These are phyloP conservation scores for Aurantiochytrium sp. DNA, from an alignment of 108 stramenopile species.

Conservation along the genomic window DNA sequence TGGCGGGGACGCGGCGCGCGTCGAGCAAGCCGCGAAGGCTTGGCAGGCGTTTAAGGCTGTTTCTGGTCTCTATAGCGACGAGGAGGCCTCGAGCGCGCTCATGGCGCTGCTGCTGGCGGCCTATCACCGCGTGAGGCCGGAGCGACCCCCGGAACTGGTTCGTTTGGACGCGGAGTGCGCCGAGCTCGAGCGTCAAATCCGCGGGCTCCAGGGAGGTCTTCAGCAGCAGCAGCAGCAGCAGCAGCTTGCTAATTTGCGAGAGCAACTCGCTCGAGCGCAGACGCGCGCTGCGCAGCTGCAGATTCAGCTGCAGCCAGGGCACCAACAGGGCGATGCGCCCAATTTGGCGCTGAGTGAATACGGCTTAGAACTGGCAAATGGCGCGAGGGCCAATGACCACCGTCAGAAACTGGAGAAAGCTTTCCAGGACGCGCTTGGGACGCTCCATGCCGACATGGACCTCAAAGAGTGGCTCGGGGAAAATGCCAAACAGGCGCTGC, in stretches of 20 bases:
- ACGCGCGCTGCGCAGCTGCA: too few species aligned
- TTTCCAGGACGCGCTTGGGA: not conserved
- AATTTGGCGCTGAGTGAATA: not conserved
- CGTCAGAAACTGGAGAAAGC: not conserved
- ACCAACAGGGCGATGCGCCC: not conserved
- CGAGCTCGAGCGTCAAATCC: too few species aligned
- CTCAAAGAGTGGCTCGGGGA: not conserved
- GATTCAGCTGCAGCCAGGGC: too few species aligned
- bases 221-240: not conserved
- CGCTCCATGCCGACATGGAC: not conserved
- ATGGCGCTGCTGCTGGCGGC: not conserved
- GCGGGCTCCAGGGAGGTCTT: too few species aligned
- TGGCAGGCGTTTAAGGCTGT: slow-evolving; percentile 17
- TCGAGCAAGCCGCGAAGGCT: not conserved
- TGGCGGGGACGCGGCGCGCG: not conserved
- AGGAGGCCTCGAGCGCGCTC: slow-evolving; percentile 18
- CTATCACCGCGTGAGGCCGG: too few species aligned
- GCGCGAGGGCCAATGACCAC: not conserved
- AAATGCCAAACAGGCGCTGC: not conserved
- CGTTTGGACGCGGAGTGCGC: too few species aligned
- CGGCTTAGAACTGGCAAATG: not conserved
- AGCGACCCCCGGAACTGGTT: too few species aligned
- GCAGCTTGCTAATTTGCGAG: too few species aligned
- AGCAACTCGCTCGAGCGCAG: too few species aligned
- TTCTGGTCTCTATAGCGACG: not conserved